phyloP scores from a whole-genome alignment of 2,329 filamentous ascomycete genomes.

The Beauveria sp. region DNA sequence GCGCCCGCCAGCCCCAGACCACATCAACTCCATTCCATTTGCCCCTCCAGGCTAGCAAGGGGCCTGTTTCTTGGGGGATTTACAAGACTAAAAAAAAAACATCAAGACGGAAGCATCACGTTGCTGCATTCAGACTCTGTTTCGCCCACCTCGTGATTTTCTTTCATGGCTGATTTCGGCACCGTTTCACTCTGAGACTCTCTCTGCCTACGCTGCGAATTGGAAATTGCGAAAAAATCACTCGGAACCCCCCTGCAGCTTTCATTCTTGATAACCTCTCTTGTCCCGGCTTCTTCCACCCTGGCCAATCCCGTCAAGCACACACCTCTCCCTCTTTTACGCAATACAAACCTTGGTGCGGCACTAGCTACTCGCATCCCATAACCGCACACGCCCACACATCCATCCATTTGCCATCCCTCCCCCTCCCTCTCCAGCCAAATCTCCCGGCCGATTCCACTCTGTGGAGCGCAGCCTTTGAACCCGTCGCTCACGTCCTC shows the following conservation, averaged over 20 bases:
- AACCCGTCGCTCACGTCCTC: not conserved
- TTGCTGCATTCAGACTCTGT: slow-evolving; percentile 3
- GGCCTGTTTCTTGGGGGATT: not conserved
- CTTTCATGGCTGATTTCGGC: not conserved
- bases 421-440: not conserved
- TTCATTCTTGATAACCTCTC: not conserved
- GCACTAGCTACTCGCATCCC: slow-evolving; percentile 4
- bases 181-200: not conserved
- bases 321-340: slow-evolving; percentile 3
- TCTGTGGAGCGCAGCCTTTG: slow-evolving; percentile 6
- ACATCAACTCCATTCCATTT: too few species aligned
- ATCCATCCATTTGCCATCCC: not conserved
- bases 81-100: not conserved
- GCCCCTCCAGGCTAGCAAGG: not conserved
- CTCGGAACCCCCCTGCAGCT: not conserved
- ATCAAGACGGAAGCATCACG: not conserved
- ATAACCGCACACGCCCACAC: not conserved
- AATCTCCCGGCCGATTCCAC: slow-evolving; percentile 13
- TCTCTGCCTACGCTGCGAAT: not conserved
- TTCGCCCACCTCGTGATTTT: slow-evolving; percentile 6
- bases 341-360: slow-evolving; percentile 10
- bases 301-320: not conserved
- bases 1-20: not conserved
- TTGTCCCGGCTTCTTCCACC: slow-evolving; percentile 6
- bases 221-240: not conserved